Percentiles rank a stretch among this genome's conserved stretches.
These are phyloP conservation scores for Boletus speciosus DNA, from an alignment of 768 basidiomycete genomes.

Conservation along the genomic window DNA sequence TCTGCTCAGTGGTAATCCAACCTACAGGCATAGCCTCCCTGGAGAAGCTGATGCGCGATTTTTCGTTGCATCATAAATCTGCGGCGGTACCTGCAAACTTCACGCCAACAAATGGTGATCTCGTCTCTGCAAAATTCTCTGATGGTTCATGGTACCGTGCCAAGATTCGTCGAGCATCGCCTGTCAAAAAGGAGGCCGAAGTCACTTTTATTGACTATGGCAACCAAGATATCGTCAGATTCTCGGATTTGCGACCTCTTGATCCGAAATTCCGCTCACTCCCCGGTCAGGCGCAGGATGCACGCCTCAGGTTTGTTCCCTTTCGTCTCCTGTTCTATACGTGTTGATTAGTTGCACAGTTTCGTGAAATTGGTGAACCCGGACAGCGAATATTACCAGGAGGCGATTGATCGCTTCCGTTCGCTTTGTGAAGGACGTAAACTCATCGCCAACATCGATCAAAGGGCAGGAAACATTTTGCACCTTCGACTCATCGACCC, in stretches of 20 bases:
- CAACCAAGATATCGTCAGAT: constrained; percentile 86
- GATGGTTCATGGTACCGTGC: constrained; percentile 97
- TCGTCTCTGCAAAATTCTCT: constrained; percentile 93
- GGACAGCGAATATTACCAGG: constrained; percentile 82
- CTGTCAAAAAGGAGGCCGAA: constrained; percentile 90
- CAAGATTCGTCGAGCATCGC: constrained; percentile 80
- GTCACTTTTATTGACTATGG: constrained; percentile 95
- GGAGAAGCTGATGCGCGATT: constrained; percentile 93
- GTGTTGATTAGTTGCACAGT: constrained; percentile 37
- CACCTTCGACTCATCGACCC: constrained; percentile 95
- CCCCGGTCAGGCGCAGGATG: constrained; percentile 92
- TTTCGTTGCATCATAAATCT: constrained; percentile 79
- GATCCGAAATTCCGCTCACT: constrained; percentile 87
- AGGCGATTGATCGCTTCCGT: constrained; percentile 85
- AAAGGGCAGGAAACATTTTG: constrained; percentile 69
- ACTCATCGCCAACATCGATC: constrained; percentile 93
- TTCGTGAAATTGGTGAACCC: constrained; percentile 81
- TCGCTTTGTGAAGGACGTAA: constrained; percentile 87
- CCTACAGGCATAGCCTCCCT: constrained; percentile 79
- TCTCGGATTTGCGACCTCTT: constrained; percentile 81
- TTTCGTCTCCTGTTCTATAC: not conserved
- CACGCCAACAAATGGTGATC: constrained; percentile 77
- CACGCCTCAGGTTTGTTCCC: constrained; percentile 69
- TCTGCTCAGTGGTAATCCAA: not conserved
- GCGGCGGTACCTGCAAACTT: constrained; percentile 64